Evolutionary conservation across 305 asterid genomes (phyloP).

Genomic region (Ilex paraguariensis): DNA sequence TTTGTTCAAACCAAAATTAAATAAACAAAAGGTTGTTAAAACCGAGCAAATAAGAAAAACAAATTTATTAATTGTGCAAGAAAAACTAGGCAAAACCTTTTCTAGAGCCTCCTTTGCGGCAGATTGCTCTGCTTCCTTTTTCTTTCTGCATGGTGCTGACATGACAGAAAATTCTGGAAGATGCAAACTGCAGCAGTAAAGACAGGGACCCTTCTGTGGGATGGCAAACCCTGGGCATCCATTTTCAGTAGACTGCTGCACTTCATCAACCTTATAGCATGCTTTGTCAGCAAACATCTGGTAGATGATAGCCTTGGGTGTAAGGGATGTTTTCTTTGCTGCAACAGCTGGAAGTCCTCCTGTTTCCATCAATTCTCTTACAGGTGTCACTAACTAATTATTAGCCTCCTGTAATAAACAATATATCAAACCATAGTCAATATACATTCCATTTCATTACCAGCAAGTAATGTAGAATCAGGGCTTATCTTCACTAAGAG

Average conservation of each 20-base stretch:
- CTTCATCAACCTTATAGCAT: conserved; percentile 74
- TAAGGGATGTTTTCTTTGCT: conserved; percentile 46
- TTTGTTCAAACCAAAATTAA: no score
- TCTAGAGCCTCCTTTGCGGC: conserved; percentile 88
- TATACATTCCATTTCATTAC: no score
- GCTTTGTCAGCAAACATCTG: conserved; percentile 75
- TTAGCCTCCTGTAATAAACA: no score
- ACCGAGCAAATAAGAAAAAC: conserved; percentile 11
- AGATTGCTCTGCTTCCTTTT: conserved; percentile 91
- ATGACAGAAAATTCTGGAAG: conserved; percentile 71
- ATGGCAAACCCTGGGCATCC: conserved; percentile 72
- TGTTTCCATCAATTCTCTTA: conserved; percentile 26
- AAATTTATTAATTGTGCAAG: neutral
- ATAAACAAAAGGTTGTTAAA: neutral
- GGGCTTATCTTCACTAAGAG: no score
- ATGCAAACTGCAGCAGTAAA: conserved; percentile 65
- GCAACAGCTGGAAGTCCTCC: conserved; percentile 27
- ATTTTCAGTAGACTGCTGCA: conserved; percentile 43
- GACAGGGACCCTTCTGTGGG: conserved; percentile 61
- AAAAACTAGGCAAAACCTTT: conserved; percentile 38
- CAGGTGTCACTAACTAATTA: neutral
- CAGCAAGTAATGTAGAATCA: no score
- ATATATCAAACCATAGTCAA: no score
- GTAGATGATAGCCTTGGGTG: conserved; percentile 83
- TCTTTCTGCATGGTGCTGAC: conserved; percentile 58